Evolutionary conservation across 768 basidiomycete genomes (phyloP).

Genomic region (Mycena rosella): DNA sequence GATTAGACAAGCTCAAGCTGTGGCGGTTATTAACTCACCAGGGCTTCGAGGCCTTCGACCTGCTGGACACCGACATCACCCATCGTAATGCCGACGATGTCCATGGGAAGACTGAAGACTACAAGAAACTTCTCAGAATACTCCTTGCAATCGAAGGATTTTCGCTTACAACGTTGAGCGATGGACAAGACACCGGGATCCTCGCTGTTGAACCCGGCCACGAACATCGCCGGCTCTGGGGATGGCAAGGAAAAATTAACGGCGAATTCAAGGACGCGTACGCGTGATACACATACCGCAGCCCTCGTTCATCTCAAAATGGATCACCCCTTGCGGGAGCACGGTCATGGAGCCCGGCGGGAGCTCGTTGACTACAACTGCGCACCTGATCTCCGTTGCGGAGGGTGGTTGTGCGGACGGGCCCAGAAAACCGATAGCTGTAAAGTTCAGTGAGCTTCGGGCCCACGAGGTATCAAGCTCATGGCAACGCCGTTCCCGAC

Average conservation of each 20-base stretch:
- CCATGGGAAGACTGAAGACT: slow-evolving; percentile 36
- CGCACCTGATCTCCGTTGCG: slow-evolving; percentile 37
- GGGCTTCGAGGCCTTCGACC: slow-evolving; percentile 27
- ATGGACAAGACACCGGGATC: slow-evolving; percentile 32
- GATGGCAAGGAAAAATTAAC: slow-evolving; percentile 31
- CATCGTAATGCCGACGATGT: slow-evolving; percentile 29
- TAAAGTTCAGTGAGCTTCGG: neutral
- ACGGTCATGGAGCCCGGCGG: slow-evolving; percentile 34
- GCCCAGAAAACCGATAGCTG: slow-evolving; percentile 35
- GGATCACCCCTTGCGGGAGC: slow-evolving; percentile 34
- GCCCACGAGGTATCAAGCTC: slow-evolving; percentile 9
- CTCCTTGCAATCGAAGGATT: neutral
- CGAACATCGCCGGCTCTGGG: slow-evolving; percentile 36
- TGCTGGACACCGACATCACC: slow-evolving; percentile 29
- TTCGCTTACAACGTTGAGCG: slow-evolving; percentile 34
- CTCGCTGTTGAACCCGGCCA: slow-evolving; percentile 34
- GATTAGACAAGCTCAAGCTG: neutral
- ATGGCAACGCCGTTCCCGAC: slow-evolving; percentile 37
- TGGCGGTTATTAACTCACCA: neutral
- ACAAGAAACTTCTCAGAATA: neutral
- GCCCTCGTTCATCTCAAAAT: slow-evolving; percentile 36
- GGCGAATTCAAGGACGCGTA: slow-evolving; percentile 37
- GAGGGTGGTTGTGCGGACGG: slow-evolving; percentile 38
- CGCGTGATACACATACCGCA: slow-evolving; percentile 18
- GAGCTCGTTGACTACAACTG: slow-evolving; percentile 36